phyloP scores from a whole-genome alignment of 768 basidiomycete genomes.

The Sistotremastrum suecicum region DNA sequence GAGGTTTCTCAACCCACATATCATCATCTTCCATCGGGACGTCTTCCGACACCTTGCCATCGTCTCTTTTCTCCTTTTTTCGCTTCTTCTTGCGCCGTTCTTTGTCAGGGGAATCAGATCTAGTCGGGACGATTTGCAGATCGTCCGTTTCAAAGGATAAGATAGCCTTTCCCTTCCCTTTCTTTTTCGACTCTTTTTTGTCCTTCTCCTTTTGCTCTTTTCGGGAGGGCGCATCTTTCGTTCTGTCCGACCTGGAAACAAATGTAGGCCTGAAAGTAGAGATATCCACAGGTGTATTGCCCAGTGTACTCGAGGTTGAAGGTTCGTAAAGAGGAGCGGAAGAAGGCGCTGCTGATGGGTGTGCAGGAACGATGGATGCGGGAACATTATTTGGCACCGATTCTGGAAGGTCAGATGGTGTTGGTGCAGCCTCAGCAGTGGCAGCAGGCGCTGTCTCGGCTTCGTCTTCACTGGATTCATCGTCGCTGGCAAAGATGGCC shows the following conservation, averaged over 20 bases:
- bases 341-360: constrained; percentile 8
- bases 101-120: constrained; percentile 1
- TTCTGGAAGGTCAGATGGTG: constrained; percentile 5
- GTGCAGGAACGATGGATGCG: constrained; percentile 1
- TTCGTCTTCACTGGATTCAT: constrained; percentile 74
- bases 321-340: not conserved
- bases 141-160: too few relatives aligned
- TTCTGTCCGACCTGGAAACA: constrained; percentile 37
- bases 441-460: constrained; percentile 16
- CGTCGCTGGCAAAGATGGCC: constrained; percentile 93
- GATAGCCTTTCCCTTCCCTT: constrained; percentile 24
- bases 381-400: constrained; percentile 1
- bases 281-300: constrained; percentile 30
- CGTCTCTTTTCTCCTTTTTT: constrained; percentile 20
- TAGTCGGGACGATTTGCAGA: too few relatives aligned
- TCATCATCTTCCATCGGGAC: constrained; percentile 32
- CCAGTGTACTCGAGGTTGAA: not conserved
- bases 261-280: constrained; percentile 85
- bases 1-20: constrained; percentile 60
- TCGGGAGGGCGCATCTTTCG: constrained; percentile 20
- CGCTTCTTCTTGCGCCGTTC: constrained; percentile 29
- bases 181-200: constrained; percentile 24
- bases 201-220: constrained; percentile 23
- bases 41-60: constrained; percentile 10
- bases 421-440: not conserved